A percentile compares a stretch with the other conserved stretches of the same genome.
Conservation (phyloP, 164 flowering plant species). For the Stephania cephalantha region DNA sequence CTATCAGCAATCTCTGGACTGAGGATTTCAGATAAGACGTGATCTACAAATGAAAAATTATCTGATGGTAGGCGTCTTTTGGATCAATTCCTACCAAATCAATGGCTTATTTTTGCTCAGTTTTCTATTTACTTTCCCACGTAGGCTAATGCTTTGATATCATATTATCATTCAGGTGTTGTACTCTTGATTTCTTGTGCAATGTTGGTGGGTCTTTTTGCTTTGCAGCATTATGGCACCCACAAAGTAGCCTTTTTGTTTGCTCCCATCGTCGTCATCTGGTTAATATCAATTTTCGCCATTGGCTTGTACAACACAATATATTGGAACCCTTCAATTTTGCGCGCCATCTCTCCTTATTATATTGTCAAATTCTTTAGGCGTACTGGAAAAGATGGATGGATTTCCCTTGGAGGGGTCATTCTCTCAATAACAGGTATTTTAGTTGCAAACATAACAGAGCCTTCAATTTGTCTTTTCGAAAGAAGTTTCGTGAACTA, state of each 20-base stretch:
- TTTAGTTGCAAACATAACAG: neutral
- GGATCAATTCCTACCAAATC: neutral
- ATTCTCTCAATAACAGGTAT: constrained; percentile 57
- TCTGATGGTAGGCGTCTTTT: constrained; percentile 30
- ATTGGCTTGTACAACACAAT: constrained; percentile 60
- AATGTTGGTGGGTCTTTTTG: constrained; percentile 53
- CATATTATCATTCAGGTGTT: constrained; percentile 27
- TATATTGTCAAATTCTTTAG: constrained; percentile 51
- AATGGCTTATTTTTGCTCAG: neutral
- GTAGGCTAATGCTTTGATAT: neutral
- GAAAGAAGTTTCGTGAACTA: no score
- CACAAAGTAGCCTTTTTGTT: constrained; percentile 52
- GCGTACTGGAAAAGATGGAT: constrained; percentile 58
- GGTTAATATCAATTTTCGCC: constrained; percentile 43
- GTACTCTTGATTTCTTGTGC: constrained; percentile 36
- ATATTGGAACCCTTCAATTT: constrained; percentile 53
- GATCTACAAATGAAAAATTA: constrained; percentile 23
- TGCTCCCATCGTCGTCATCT: constrained; percentile 53
- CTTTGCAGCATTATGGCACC: constrained; percentile 62
- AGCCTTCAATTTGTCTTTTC: no score
- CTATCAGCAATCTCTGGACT: constrained; percentile 59
- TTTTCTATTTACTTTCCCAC: neutral
- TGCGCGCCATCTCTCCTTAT: constrained; percentile 54
- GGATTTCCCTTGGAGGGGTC: constrained; percentile 64
- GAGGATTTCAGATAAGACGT: constrained; percentile 1